A percentile compares a stretch with the other conserved stretches of the same genome.
Conservation (phyloP, 306 rosid species). For the Cucurbita maxima region DNA sequence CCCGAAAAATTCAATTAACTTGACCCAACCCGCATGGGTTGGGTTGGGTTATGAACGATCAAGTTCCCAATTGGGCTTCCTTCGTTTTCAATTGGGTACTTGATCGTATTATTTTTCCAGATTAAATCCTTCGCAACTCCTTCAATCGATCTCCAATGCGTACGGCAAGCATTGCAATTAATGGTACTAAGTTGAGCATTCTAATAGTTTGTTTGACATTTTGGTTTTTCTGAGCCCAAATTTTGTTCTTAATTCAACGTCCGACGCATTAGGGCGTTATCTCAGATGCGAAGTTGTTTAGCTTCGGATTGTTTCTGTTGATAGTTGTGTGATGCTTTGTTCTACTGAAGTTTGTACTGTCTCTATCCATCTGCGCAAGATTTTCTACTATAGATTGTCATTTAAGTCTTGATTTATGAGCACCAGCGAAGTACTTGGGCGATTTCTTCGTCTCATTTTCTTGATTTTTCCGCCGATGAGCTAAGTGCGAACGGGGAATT, state of each 20-base stretch:
- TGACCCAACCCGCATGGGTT: too few relatives aligned
- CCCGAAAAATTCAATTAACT: too few relatives aligned
- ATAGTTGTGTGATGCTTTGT: neutral
- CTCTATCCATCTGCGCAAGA: neutral
- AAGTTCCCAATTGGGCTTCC: neutral
- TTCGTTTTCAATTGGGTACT: neutral
- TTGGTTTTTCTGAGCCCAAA: neutral
- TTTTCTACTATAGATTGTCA: neutral
- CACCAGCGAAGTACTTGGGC: neutral
- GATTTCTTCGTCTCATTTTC: neutral
- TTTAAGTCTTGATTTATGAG: neutral
- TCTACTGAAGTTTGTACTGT: neutral
- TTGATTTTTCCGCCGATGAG: neutral
- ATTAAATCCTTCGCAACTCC: neutral
- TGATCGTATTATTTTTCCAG: neutral
- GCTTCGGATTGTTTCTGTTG: neutral
- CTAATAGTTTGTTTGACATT: neutral
- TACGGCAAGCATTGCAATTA: neutral
- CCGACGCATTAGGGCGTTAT: slow-evolving; percentile 5
- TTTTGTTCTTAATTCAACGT: neutral
- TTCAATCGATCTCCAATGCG: neutral
- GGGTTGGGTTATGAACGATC: too few relatives aligned
- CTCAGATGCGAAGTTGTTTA: neutral
- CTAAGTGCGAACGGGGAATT: neutral
- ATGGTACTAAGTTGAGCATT: neutral